Conservation (phyloP, 129 eudicot genomes). For the Flaveria ramosissima region DNA sequence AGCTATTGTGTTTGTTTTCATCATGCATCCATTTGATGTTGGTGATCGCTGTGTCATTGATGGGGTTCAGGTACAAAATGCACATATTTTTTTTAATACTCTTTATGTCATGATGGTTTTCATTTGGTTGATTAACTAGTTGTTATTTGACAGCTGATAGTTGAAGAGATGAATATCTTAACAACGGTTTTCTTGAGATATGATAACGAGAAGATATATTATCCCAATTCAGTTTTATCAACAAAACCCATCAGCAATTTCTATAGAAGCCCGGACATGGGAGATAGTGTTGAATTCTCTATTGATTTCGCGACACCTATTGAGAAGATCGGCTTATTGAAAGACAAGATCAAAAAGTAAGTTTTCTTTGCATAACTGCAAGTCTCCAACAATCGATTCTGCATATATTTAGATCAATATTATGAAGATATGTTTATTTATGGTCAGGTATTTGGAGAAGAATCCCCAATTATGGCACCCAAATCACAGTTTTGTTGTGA, state of each 20-base stretch:
- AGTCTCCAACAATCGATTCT: not conserved
- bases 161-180: slow-evolving; percentile 94
- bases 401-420: not conserved
- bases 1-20: slow-evolving; percentile 87
- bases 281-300: slow-evolving; percentile 69
- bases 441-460: slow-evolving; percentile 75
- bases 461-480: slow-evolving; percentile 81
- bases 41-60: slow-evolving; percentile 93
- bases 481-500: slow-evolving; percentile 73
- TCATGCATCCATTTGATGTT: slow-evolving; percentile 97
- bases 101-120: not conserved
- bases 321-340: slow-evolving; percentile 68
- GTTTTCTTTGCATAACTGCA: slow-evolving; percentile 24
- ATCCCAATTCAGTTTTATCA: slow-evolving; percentile 85
- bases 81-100: not conserved
- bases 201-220: slow-evolving; percentile 79
- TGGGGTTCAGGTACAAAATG: slow-evolving; percentile 59
- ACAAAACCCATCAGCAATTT: slow-evolving; percentile 88
- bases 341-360: slow-evolving; percentile 68
- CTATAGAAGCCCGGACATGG: slow-evolving; percentile 93
- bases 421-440: not conserved
- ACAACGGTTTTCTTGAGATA: slow-evolving; percentile 71
- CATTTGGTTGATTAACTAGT: slow-evolving; percentile 10
- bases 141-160: slow-evolving; percentile 61
- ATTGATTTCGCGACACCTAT: slow-evolving; percentile 77